phyloP scores from a whole-genome alignment of 169 alveolate genomes.

The Eimeria tenella region DNA sequence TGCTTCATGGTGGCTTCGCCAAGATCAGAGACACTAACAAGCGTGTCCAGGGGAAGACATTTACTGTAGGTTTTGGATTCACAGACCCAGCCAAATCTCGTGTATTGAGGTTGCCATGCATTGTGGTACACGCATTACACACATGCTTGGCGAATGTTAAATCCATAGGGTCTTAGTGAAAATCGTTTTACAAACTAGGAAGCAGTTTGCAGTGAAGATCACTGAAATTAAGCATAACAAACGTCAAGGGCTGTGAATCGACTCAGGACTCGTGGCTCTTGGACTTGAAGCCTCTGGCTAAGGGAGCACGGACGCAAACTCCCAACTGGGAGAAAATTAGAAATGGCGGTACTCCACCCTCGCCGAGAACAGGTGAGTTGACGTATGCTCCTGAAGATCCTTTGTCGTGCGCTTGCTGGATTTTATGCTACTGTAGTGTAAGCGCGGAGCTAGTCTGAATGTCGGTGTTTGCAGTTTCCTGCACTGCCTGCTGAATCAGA shows the following conservation, averaged over 20 bases:
- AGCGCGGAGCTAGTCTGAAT: background rate
- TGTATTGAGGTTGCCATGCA: background rate
- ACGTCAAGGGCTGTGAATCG: background rate
- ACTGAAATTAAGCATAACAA: background rate
- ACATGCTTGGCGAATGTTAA: no score
- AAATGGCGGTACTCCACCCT: constrained; percentile 76
- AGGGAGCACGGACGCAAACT: constrained; percentile 45
- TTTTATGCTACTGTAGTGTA: background rate
- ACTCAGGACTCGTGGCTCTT: constrained; percentile 91
- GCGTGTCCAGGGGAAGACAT: constrained; percentile 88
- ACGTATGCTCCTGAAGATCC: background rate
- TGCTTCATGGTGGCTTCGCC: constrained; percentile 93
- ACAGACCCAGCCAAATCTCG: background rate
- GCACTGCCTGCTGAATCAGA: background rate
- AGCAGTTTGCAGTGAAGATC: background rate
- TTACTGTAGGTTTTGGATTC: constrained; percentile 28
- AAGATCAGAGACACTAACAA: constrained; percentile 88
- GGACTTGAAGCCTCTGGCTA: constrained; percentile 86
- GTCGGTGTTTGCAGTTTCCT: background rate
- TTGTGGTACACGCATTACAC: background rate
- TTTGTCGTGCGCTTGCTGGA: background rate
- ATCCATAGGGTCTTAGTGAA: no score
- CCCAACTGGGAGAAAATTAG: constrained; percentile 78
- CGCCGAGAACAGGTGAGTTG: constrained; percentile 76
- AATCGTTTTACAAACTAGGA: background rate